A percentile compares a stretch with the other conserved stretches of the same genome.
Evolutionary conservation across 306 rosid genomes (phyloP).

Genomic region (Trifolium repens): DNA sequence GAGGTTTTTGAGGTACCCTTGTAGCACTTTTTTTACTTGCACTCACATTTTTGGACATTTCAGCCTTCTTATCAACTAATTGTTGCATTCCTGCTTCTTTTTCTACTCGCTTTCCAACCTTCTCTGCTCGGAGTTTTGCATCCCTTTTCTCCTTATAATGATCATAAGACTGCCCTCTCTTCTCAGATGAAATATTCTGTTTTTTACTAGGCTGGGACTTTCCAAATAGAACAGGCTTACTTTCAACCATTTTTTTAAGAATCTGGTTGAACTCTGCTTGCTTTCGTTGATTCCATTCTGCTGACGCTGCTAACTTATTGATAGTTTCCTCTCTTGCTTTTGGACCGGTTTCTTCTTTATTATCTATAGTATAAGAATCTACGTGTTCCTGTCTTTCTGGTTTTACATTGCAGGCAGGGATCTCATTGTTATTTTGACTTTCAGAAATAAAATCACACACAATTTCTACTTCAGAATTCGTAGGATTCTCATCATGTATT

Average conservation of each 20-base stretch:
- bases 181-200: conserved; percentile 58
- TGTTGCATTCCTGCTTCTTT: conserved; percentile 78
- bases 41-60: conserved; percentile 63
- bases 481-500: conserved; percentile 44
- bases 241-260: conserved; percentile 79
- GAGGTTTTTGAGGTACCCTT: conserved; percentile 61
- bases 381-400: conserved; percentile 53
- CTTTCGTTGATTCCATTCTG: conserved; percentile 78
- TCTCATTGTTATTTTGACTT: conserved; percentile 48
- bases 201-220: conserved; percentile 72
- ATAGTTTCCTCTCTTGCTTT: conserved; percentile 50
- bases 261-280: conserved; percentile 89
- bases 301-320: conserved; percentile 56
- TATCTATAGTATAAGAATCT: conserved; percentile 50
- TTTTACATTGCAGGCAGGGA: conserved; percentile 46
- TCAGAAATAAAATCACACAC: conserved; percentile 52
- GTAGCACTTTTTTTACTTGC: conserved; percentile 52
- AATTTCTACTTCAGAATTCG: conserved; percentile 45
- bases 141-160: conserved; percentile 86
- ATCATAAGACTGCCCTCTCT: conserved; percentile 80
- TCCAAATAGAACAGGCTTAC: conserved; percentile 58
- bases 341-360: conserved; percentile 49
- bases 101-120: conserved; percentile 61
- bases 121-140: conserved; percentile 74
- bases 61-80: conserved; percentile 69